Conservation (phyloP, 2,329 filamentous ascomycete genomes). For the Zalaria obscura region DNA sequence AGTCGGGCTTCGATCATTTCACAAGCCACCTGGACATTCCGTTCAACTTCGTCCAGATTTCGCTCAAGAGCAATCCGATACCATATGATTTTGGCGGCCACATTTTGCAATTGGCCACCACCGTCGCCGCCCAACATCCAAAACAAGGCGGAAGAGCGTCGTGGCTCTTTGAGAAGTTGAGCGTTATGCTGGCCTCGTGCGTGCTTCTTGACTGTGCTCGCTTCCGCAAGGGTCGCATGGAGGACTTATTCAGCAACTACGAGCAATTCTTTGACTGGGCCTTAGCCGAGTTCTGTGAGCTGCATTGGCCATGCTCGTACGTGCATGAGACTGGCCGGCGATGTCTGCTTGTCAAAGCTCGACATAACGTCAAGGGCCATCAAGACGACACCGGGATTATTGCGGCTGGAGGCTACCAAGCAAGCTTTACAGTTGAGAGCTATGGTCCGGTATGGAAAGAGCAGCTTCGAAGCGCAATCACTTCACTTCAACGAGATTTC, state of each 20-base stretch:
- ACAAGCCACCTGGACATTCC: slow-evolving; percentile 27
- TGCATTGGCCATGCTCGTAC: slow-evolving; percentile 32
- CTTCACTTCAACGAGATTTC: slow-evolving; percentile 7
- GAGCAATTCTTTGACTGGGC: slow-evolving; percentile 19
- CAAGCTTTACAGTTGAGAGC: slow-evolving; percentile 18
- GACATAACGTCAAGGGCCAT: slow-evolving; percentile 29
- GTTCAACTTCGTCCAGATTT: slow-evolving; percentile 37
- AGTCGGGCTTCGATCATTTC: slow-evolving; percentile 38
- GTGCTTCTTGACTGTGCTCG: slow-evolving; percentile 33
- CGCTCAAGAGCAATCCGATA: slow-evolving; percentile 31
- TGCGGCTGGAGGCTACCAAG: slow-evolving; percentile 25
- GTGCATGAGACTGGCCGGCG: slow-evolving; percentile 14
- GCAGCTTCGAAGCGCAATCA: slow-evolving; percentile 13
- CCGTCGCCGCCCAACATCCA: slow-evolving; percentile 20
- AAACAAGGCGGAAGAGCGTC: slow-evolving; percentile 15
- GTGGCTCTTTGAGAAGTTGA: slow-evolving; percentile 30
- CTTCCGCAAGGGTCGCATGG: slow-evolving; percentile 18
- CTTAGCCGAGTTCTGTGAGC: slow-evolving; percentile 24
- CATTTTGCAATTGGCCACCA: slow-evolving; percentile 33
- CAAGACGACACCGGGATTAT: slow-evolving; percentile 31
- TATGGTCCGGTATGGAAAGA: slow-evolving; percentile 14
- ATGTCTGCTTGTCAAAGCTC: slow-evolving; percentile 18
- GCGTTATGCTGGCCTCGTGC: slow-evolving; percentile 36
- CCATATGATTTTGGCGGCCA: slow-evolving; percentile 35
- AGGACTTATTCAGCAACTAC: slow-evolving; percentile 21